These are phyloP conservation scores for Sicyos edulis DNA, from an alignment of 306 rosid species.

Conservation along the genomic window DNA sequence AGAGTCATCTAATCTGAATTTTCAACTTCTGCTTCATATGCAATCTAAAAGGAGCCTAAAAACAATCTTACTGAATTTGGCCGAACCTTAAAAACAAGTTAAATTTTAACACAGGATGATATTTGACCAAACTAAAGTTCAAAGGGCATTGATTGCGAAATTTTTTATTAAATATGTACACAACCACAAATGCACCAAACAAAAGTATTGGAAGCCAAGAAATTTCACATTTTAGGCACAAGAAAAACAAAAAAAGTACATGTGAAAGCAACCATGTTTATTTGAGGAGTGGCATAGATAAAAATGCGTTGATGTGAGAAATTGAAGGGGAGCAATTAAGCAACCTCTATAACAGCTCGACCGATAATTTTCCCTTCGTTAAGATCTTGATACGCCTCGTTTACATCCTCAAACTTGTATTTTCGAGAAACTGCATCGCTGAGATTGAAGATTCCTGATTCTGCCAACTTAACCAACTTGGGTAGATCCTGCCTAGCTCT, in stretches of 20 bases:
- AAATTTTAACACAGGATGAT: background rate
- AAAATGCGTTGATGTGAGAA: background rate
- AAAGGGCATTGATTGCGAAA: background rate
- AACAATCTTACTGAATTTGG: no score
- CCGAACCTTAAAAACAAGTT: no score
- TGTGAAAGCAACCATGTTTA: background rate
- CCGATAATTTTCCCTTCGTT: slow-evolving; percentile 61
- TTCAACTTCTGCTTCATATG: no score
- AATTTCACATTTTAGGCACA: background rate
- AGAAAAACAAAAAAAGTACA: background rate
- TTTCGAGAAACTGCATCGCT: slow-evolving; percentile 64
- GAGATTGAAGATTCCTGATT: slow-evolving; percentile 72
- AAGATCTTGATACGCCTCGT: slow-evolving; percentile 73
- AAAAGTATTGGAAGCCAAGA: background rate
- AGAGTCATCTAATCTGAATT: no score
- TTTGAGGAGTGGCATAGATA: background rate
- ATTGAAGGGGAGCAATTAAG: slow-evolving; percentile 26
- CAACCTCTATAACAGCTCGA: slow-evolving; percentile 76
- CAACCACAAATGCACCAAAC: background rate
- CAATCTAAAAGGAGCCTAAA: no score
- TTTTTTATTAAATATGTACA: background rate
- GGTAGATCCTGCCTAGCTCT: slow-evolving; percentile 99
- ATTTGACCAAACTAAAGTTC: background rate
- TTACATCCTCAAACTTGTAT: slow-evolving; percentile 72
- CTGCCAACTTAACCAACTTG: slow-evolving; percentile 74